Percentiles rank a stretch among this genome's conserved stretches.
These are phyloP conservation scores for Candida ovalis DNA, from an alignment of 805 yeast species.

Conservation along the genomic window DNA sequence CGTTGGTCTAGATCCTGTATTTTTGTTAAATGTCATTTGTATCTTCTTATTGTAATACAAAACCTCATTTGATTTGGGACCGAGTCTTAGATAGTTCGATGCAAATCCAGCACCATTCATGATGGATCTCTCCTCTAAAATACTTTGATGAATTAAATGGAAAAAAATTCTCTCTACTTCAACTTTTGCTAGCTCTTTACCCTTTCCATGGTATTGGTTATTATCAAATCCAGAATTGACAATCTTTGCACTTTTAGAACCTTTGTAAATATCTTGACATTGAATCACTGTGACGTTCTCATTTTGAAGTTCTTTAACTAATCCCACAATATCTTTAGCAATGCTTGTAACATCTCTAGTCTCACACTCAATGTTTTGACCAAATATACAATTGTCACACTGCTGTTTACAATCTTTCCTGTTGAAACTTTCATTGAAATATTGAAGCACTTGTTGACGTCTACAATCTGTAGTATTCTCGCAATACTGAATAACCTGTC, in stretches of 20 bases:
- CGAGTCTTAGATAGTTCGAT: slow-evolving; percentile 64
- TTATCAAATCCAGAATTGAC: slow-evolving; percentile 58
- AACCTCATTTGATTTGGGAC: slow-evolving; percentile 50
- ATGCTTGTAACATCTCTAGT: slow-evolving; percentile 65
- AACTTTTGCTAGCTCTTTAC: slow-evolving; percentile 57
- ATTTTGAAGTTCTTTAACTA: slow-evolving; percentile 54
- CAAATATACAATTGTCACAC: slow-evolving; percentile 81
- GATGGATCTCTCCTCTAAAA: slow-evolving; percentile 66
- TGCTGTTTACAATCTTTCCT: slow-evolving; percentile 58
- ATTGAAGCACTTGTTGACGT: slow-evolving; percentile 81
- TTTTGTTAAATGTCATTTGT: slow-evolving; percentile 46
- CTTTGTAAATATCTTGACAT: slow-evolving; percentile 80
- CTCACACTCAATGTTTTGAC: slow-evolving; percentile 37
- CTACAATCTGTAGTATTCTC: slow-evolving; percentile 90
- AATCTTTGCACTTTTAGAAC: slow-evolving; percentile 62
- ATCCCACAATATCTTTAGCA: slow-evolving; percentile 53
- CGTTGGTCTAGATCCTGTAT: not conserved
- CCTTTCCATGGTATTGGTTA: slow-evolving; percentile 65
- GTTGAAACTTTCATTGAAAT: slow-evolving; percentile 82
- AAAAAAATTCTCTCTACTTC: slow-evolving; percentile 82
- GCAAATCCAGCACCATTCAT: slow-evolving; percentile 80
- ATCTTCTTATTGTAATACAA: slow-evolving; percentile 38
- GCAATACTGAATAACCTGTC: slow-evolving; percentile 87
- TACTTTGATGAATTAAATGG: slow-evolving; percentile 61
- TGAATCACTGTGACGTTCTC: slow-evolving; percentile 70